Evolutionary conservation across 176 grass and related monocot genomes (phyloP).

Genomic region (Bothriochloa decipiens): DNA sequence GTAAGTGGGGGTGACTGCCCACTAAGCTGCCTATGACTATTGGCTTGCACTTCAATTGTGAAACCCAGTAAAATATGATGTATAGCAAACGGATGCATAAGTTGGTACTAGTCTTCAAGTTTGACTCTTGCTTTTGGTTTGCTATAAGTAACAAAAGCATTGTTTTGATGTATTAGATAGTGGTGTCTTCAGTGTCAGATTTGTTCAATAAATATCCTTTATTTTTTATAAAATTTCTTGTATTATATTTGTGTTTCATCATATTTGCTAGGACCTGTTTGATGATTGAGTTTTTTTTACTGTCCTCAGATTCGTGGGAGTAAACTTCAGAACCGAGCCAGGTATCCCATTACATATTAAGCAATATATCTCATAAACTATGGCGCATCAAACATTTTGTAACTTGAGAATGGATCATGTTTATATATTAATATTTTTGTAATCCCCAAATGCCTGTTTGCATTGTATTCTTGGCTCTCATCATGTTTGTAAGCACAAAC

Average conservation of each 20-base stretch:
- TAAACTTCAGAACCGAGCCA: slow-evolving; percentile 72
- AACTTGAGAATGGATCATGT: neutral
- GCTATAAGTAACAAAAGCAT: slow-evolving; percentile 11
- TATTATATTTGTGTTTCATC: neutral
- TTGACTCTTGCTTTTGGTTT: slow-evolving; percentile 16
- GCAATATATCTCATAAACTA: neutral
- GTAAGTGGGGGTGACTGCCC: neutral
- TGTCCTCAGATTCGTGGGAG: slow-evolving; percentile 60
- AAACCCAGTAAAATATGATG: neutral
- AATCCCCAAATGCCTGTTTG: slow-evolving; percentile 8
- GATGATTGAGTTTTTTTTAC: slow-evolving; percentile 7
- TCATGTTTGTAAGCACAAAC: slow-evolving; percentile 2
- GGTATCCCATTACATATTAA: slow-evolving; percentile 49
- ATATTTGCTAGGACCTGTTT: slow-evolving; percentile 18
- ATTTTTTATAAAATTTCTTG: neutral
- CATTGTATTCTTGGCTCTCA: neutral
- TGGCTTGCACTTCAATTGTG: neutral
- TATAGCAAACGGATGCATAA: neutral
- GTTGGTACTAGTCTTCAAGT: neutral
- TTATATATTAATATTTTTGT: neutral
- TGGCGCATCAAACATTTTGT: neutral
- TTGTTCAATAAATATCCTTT: neutral
- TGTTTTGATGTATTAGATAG: slow-evolving; percentile 1
- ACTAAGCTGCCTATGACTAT: neutral
- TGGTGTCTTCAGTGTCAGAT: neutral